Evolutionary conservation across 1,284 basidiomycete species (phyloP).

Genomic region (Puccinia horiana): DNA sequence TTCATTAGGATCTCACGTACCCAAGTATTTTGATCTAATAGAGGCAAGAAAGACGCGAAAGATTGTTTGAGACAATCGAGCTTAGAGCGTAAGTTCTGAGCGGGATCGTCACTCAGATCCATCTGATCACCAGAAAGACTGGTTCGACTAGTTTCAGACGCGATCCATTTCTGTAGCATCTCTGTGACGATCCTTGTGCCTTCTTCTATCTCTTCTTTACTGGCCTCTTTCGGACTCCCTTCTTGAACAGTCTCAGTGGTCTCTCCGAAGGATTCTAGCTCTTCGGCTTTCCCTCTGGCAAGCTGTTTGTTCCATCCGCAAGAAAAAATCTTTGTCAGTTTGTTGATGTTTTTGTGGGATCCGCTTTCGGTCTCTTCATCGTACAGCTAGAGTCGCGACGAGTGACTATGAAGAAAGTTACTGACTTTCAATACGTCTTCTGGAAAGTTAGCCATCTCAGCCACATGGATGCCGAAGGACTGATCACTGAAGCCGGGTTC

Average conservation of each 20-base stretch:
- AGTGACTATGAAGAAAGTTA: conserved; percentile 12
- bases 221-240: not conserved
- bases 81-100: conserved; percentile 64
- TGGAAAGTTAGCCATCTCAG: conserved; percentile 92
- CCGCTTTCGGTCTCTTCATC: no score
- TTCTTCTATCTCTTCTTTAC: conserved; percentile 55
- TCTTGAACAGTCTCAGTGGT: not conserved
- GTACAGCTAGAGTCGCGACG: not conserved
- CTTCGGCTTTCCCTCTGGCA: conserved; percentile 91
- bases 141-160: not conserved
- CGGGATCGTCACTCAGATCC: conserved; percentile 37
- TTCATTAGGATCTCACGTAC: conserved; percentile 66
- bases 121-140: conserved; percentile 30
- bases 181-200: not conserved
- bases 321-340: not conserved
- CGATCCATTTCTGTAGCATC: conserved; percentile 57
- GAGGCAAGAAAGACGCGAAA: conserved; percentile 69
- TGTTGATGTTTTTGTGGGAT: not conserved
- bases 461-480: conserved; percentile 98
- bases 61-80: conserved; percentile 69
- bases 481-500: conserved; percentile 82
- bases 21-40: conserved; percentile 77
- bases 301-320: conserved; percentile 63
- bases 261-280: conserved; percentile 84
- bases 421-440: conserved; percentile 83